Base-by-base conservation (phyloP, 345 rosid species). In the Euphorbia tirucalli region DNA sequence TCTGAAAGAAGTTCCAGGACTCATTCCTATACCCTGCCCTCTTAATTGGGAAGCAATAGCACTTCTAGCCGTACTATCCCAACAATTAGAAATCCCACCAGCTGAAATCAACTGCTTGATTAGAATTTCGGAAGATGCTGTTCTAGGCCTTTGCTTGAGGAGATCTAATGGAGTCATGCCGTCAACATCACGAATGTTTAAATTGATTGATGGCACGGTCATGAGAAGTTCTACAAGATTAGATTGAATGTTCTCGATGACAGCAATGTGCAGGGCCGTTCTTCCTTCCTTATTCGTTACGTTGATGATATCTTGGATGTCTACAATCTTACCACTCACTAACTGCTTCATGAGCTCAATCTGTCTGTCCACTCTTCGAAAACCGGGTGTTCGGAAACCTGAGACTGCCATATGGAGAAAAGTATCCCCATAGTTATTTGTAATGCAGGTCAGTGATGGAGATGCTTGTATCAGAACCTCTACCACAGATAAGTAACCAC, bases 341-440 rank as follows among this genome's bases (percentile, higher is more conserved):
- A 89, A 59, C 75, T 85, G 81, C 71, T 84, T 88, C 80, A 89
- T 64, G 60, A 90, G 92, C 86, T 90, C 89, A 64, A 89, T 80
- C 78, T 90, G 99, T 64, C 69, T 63, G 65, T 92, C 97, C 30
- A 88, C 77, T 77, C 97, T 82, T 41, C 78, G 89, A 71, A 95
- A 95, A 18, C 99, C 96, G 2, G 91, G 78, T 6, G 87, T 84
- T 49, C 86, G 80, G 65, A 92, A 92, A 59, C 90, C 93, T 8
- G 94, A 85, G 44, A 95, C 93, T n/a, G 86, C 96, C 83, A 85
- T 79, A 72, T 95, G 99, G 71, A 95, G 90, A 74, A 86, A 92
- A 56, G 96, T 90, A 79, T 90, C 90, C 13, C 99, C 97, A 22
- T 80, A 75, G 14, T 66, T 69, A 81, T 95, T 95, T 25, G 77